Evolutionary conservation across 1,284 basidiomycete genomes (phyloP).

Genomic region (Kwoniella shivajii): DNA sequence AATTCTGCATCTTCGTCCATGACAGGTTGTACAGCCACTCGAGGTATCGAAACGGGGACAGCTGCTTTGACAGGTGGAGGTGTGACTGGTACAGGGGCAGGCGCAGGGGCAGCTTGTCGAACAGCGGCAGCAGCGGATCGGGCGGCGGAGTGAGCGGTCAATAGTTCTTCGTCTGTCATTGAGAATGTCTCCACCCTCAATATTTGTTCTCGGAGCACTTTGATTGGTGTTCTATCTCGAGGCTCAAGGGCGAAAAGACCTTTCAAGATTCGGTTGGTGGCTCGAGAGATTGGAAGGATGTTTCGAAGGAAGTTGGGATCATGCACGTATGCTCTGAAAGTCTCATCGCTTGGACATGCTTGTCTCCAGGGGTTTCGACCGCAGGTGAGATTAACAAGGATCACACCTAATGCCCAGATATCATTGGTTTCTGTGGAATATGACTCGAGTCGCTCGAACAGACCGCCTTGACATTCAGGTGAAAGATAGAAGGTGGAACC

Average conservation of each 20-base stretch:
- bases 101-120: constrained; percentile 11
- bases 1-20: constrained; percentile 8
- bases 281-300: constrained; percentile 65
- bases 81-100: constrained; percentile 4
- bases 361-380: constrained; percentile 85
- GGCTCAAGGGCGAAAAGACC: constrained; percentile 63
- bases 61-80: constrained; percentile 5
- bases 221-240: constrained; percentile 62
- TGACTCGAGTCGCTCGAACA: constrained; percentile 56
- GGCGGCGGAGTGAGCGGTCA: constrained; percentile 51
- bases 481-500: constrained; percentile 86
- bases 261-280: constrained; percentile 60
- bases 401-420: constrained; percentile 92
- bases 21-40: neutral
- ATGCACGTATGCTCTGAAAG: constrained; percentile 68
- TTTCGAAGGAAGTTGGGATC: constrained; percentile 70
- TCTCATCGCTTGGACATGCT: constrained; percentile 70
- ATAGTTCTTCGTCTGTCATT: constrained; percentile 62
- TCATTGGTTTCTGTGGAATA: constrained; percentile 79
- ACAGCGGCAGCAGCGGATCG: constrained; percentile 40
- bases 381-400: constrained; percentile 86
- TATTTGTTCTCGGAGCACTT: constrained; percentile 65
- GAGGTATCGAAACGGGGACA: neutral
- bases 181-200: constrained; percentile 67
- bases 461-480: constrained; percentile 85